Evolutionary conservation across 129 eudicot genomes (phyloP), one percentile per base, ranked within the genome.

Genomic region (Helianthus annuus): DNA sequence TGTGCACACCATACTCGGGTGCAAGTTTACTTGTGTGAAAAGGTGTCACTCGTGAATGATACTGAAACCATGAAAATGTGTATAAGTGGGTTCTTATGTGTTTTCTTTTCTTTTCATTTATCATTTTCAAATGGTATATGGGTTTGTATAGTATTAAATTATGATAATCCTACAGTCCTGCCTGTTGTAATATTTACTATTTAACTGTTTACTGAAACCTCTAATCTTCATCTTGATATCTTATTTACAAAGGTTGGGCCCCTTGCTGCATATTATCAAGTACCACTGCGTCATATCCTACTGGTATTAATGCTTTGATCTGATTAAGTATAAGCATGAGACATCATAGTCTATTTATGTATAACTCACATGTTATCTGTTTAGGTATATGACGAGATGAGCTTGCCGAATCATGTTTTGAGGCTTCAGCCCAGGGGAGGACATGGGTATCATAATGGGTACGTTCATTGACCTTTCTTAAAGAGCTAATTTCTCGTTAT

Each of bases 381-480:
- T 39, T 38, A 91, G 99, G 81, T 95, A 58, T 88, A 95, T 76
- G 97, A 95, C 69, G 99, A 95, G 79, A 95, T 90, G 97, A 95
- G 91, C 84, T 79, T 95, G 71, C 97, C 99, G 4, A 95, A 90
- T 80, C 97, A 96, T 69, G 96, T 95, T 67, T 34, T 95, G 76
- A 90, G 96, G 89, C 79, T 95, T 83, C 96, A 90, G 71, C 97
- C 94, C 6, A 95, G 88, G 85, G 99, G 94, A 81, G 99, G 99
- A 62, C 97, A 95, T 81, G 97, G 96, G 51, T 84, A 88, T 83
- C 96, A 95, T 75, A 95, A 86, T 17, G 99, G 99, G 99, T 95
- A 95, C 52, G 56, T 73, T 66, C 27, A 66, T 62, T 14, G 22
- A 76, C 53, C 77, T 11, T 66, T 53, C 48, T 64, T 76, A 63